Percentiles rank a stretch among this genome's conserved stretches.
phyloP scores from a whole-genome alignment of 805 yeast species.

The Komagataella populi region DNA sequence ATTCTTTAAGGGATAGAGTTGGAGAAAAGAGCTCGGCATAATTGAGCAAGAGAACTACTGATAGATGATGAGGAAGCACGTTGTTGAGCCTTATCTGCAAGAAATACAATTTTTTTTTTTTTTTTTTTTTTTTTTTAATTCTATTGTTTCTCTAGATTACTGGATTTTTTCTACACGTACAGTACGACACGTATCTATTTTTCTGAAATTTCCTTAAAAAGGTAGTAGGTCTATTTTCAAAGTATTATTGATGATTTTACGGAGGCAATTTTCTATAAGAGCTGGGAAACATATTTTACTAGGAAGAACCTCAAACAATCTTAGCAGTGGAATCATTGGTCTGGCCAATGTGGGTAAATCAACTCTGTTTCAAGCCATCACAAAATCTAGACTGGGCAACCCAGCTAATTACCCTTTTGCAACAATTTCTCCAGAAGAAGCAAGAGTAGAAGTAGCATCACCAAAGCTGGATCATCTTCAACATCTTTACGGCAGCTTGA shows the following conservation, averaged over 20 bases:
- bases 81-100: background rate
- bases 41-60: background rate
- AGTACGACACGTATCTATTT: too few species aligned
- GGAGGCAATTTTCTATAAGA: background rate
- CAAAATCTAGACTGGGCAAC: constrained; percentile 83
- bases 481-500: constrained; percentile 32
- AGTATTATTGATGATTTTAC: background rate
- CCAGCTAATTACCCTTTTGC: constrained; percentile 99
- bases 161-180: too few species aligned
- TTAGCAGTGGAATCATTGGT: constrained; percentile 35
- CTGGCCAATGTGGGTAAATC: constrained; percentile 87
- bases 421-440: constrained; percentile 96
- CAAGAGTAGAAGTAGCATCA: constrained; percentile 78
- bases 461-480: constrained; percentile 33
- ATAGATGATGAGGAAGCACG: background rate
- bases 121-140: too few species aligned
- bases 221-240: too few species aligned
- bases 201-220: too few species aligned
- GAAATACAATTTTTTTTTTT: background rate
- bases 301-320: constrained; percentile 20
- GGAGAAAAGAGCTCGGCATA: background rate
- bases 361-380: constrained; percentile 94
- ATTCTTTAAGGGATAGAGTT: constrained; percentile 36
- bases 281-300: constrained; percentile 6
- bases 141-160: too few species aligned